A percentile compares a stretch with the other conserved stretches of the same genome.
phyloP scores from a whole-genome alignment of 495 filamentous ascomycete species.

The Evansstolkia leycettana region DNA sequence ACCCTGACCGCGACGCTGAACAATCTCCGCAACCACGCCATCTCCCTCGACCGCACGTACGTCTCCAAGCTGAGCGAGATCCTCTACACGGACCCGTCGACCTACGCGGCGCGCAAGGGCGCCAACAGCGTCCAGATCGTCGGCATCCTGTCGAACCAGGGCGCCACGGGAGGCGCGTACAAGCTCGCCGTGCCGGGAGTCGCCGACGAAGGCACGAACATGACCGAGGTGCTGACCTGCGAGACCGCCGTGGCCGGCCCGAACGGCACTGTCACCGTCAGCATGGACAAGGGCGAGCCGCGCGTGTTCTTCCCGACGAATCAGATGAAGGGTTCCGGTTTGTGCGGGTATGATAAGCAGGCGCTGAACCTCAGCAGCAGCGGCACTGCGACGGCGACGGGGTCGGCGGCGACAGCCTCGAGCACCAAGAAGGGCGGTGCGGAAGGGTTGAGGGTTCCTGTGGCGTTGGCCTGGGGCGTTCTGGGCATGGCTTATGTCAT shows the following conservation, averaged over 20 bases:
- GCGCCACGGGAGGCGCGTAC: conserved; percentile 28
- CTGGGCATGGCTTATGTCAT: too few species aligned
- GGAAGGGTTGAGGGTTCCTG: too few species aligned
- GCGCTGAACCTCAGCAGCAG: background rate
- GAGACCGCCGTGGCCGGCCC: conserved; percentile 25
- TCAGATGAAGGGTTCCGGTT: background rate
- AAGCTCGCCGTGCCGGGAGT: conserved; percentile 27
- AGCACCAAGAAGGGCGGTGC: background rate
- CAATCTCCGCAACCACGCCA: conserved; percentile 44
- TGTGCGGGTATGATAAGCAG: background rate
- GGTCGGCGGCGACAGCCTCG: background rate
- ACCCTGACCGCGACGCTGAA: conserved; percentile 44
- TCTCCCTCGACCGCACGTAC: conserved; percentile 33
- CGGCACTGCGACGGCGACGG: background rate
- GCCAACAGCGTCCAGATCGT: conserved; percentile 39
- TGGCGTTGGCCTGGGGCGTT: too few species aligned
- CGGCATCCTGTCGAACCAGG: conserved; percentile 46
- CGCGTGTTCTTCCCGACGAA: conserved; percentile 28
- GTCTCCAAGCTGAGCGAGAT: conserved; percentile 39
- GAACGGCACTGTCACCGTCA: conserved; percentile 29
- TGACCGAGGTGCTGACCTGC: conserved; percentile 38
- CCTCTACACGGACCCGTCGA: conserved; percentile 22
- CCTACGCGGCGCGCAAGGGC: conserved; percentile 38
- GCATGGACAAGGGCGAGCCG: conserved; percentile 39
- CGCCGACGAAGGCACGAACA: conserved; percentile 18